Base-by-base conservation (phyloP, 1,284 basidiomycete genomes). In the Ganoderma boninense region DNA sequence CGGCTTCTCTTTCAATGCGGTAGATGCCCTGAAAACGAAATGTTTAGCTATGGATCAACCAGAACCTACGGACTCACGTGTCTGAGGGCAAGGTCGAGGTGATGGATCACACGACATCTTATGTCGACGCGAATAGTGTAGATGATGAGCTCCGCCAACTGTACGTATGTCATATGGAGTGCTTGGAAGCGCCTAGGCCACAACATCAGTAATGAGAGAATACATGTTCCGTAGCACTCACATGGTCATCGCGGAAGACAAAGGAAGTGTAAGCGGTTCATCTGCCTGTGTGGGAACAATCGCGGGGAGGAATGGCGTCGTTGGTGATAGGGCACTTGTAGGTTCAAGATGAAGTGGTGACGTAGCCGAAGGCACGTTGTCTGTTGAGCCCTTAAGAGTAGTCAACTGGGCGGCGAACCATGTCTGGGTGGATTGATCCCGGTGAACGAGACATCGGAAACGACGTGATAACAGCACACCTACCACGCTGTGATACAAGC, bases 71-170 rank as follows among this genome's bases (percentile, higher is more conserved):
- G 13, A 76, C 86, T 74, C 74, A 95, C 94, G 77, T 92, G 87
- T 74, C 88, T 86, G 80, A 97, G 87, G 0, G 95, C 91, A 14
- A 92, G 89, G 72, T 93, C 89, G 8, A 99, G 84, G 80, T 96
- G 94, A 79, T 94, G 92, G 54, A 97, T 91, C 1, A 91, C 89
- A 59, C 96, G 90, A 79, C 96, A 95, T 1, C 97, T 90, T 57
- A 98, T 84, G 79, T 99, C 97, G 64, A 96, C 89, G 20, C 96
- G 90, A 63, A 99, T 90, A 3, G 95, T 97, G 79, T 95, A 93
- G 54, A 99, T 84, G 63, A 99, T 92, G 69, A 96, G 87, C 76
- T 95, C 92, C 2, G 95, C 92, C 6, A 99, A 87, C 75, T 97
- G 95, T 67, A 92, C 90, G 76, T 96, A 99, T 2, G 97, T 97